A percentile compares a stretch with the other conserved stretches of the same genome.
phyloP scores from a whole-genome alignment of 2,329 filamentous ascomycete genomes.

The Plectosphaerella cucumerina region DNA sequence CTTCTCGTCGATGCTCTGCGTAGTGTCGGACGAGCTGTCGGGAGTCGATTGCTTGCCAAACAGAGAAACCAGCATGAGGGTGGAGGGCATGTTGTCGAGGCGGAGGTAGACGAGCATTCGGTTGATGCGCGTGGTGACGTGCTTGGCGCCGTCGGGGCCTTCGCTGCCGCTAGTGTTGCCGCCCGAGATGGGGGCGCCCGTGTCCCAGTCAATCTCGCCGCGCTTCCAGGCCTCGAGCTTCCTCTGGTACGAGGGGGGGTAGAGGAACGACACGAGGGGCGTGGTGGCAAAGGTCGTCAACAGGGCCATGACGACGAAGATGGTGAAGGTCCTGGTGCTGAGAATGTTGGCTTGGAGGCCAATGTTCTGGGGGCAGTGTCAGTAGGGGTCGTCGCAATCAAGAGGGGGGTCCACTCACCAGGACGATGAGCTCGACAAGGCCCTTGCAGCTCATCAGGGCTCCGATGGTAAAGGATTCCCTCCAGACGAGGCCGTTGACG shows the following conservation, averaged over 20 bases:
- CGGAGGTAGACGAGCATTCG: slow-evolving; percentile 77
- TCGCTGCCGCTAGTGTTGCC: slow-evolving; percentile 1
- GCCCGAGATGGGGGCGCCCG: background rate
- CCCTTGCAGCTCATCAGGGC: slow-evolving; percentile 87
- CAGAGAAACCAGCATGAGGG: slow-evolving; percentile 72
- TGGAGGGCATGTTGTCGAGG: slow-evolving; percentile 75
- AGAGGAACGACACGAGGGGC: slow-evolving; percentile 62
- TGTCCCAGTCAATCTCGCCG: slow-evolving; percentile 75
- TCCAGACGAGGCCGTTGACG: slow-evolving; percentile 69
- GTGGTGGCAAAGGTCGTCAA: slow-evolving; percentile 74
- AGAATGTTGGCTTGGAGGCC: slow-evolving; percentile 73
- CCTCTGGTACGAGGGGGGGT: slow-evolving; percentile 49
- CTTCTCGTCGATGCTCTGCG: slow-evolving; percentile 12
- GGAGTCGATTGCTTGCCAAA: slow-evolving; percentile 47
- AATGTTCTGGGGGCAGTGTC: slow-evolving; percentile 39
- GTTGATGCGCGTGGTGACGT: slow-evolving; percentile 41
- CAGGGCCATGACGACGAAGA: slow-evolving; percentile 80
- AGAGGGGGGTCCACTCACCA: slow-evolving; percentile 27
- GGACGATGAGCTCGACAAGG: slow-evolving; percentile 76
- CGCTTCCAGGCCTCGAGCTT: slow-evolving; percentile 46
- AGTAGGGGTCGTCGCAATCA: background rate
- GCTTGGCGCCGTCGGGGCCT: slow-evolving; percentile 25
- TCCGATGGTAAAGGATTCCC: slow-evolving; percentile 76
- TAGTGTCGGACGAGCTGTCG: slow-evolving; percentile 26
- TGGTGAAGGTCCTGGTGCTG: slow-evolving; percentile 70